Conservation (phyloP, 2,329 filamentous ascomycete genomes). For the Xylariaceae sp. region DNA sequence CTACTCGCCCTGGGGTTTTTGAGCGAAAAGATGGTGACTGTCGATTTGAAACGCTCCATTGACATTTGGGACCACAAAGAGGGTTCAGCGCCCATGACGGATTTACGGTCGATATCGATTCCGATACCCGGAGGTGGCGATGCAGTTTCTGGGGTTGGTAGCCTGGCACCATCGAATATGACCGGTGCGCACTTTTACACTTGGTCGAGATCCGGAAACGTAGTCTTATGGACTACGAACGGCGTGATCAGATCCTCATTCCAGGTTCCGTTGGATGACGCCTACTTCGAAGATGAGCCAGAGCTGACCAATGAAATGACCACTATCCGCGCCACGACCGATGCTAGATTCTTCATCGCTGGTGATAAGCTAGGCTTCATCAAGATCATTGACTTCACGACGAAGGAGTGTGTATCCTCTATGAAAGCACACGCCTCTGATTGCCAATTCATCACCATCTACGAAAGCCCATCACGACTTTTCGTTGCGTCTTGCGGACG, state of each 20-base stretch:
- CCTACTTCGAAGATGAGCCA: slow-evolving; percentile 44
- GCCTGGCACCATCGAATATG: slow-evolving; percentile 57
- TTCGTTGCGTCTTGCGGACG: slow-evolving; percentile 80
- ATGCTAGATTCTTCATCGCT: slow-evolving; percentile 66
- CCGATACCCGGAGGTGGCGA: slow-evolving; percentile 61
- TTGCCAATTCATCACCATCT: slow-evolving; percentile 75
- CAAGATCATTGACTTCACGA: slow-evolving; percentile 61
- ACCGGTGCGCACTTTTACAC: slow-evolving; percentile 75
- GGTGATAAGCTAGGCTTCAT: slow-evolving; percentile 87
- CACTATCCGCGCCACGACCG: slow-evolving; percentile 55
- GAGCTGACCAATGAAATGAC: slow-evolving; percentile 57
- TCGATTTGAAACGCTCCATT: slow-evolving; percentile 73
- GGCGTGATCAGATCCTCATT: slow-evolving; percentile 65
- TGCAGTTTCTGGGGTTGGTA: slow-evolving; percentile 68
- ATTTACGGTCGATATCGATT: slow-evolving; percentile 35
- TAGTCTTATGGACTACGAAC: slow-evolving; percentile 77
- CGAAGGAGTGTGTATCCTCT: slow-evolving; percentile 60
- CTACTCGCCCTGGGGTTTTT: slow-evolving; percentile 68
- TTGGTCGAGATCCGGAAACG: slow-evolving; percentile 76
- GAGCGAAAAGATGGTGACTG: slow-evolving; percentile 63
- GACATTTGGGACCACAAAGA: slow-evolving; percentile 57
- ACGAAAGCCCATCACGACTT: slow-evolving; percentile 56
- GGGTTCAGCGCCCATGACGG: slow-evolving; percentile 34
- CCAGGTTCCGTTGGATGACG: slow-evolving; percentile 65
- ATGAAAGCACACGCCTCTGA: slow-evolving; percentile 84